Base-by-base conservation (phyloP, 2,329 filamentous ascomycete genomes). In the Pseudocercospora vitis region DNA sequence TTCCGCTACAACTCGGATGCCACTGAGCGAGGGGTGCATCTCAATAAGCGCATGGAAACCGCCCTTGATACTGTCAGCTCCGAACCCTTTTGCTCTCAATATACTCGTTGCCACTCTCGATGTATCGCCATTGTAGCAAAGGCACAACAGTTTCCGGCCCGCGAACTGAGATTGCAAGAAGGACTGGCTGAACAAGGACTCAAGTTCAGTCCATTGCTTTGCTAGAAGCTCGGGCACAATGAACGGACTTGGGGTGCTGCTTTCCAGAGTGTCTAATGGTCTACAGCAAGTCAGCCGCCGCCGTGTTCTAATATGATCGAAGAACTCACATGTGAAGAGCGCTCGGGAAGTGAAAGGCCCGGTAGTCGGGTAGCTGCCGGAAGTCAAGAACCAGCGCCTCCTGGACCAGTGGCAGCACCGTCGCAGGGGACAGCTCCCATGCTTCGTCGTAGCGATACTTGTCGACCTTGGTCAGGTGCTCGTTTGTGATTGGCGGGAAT, bases 121-220 rank as follows among this genome's bases (percentile, higher is more conserved):
- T 24, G 75, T 78, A 53, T 83, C 78, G 2, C 81, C 81, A 42
- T 80, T 70, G 48, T 82, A 81, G 62, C 80, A 82, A 7, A 80
- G 63, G 7, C 81, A 60, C 8, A 82, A 60, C 9, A 79, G 63
- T 4, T 71, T 70, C 50, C 70, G 72, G 3, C 59, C 67, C 5
- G 55, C 37, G 1, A 75, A 54, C 39, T 60, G 61, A 8, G 57
- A 55, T 39, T 58, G 53, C 18, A 57, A 53, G 51, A 48, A 55
- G 7, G 40, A 50, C 46, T 53, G 53, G 1, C 51, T 29, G 18
- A 81, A 79, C 1, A 71, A 63, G 2, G 63, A 59, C 28, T 81
- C 76, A 2, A 83, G 62, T 31, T 73, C 72, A 19, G 63, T 64
- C 80, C 80, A 83, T 19, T 80, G 67, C 1, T 65, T 60, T 44